phyloP scores from a whole-genome alignment of 129 eudicot genomes.

The Deinandra increscens region DNA sequence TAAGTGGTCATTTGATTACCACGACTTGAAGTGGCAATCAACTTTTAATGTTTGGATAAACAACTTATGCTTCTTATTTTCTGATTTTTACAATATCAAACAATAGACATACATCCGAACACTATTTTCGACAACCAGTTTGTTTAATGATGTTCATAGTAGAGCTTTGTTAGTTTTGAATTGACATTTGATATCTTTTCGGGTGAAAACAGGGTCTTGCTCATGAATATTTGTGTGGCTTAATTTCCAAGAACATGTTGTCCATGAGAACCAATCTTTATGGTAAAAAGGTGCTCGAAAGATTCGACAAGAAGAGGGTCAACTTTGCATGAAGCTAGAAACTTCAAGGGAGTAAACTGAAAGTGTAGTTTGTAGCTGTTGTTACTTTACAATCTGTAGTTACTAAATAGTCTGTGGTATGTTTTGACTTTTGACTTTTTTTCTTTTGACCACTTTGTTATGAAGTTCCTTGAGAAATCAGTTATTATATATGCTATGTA shows the following conservation, averaged over 20 bases:
- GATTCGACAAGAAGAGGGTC: conserved; percentile 46
- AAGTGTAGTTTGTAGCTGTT: conserved; percentile 27
- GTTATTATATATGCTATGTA: conserved; percentile 1
- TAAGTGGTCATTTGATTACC: not conserved
- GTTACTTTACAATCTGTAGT: conserved; percentile 24
- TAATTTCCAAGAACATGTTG: conserved; percentile 36
- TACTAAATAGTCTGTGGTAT: conserved; percentile 20
- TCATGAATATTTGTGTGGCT: conserved; percentile 26
- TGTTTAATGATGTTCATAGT: not conserved
- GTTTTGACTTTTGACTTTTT: conserved; percentile 1
- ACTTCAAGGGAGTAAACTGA: conserved; percentile 12
- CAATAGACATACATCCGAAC: not conserved
- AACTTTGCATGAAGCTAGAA: conserved; percentile 21
- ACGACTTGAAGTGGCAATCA: too few species aligned
- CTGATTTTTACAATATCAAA: not conserved
- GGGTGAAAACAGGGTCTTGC: conserved; percentile 45
- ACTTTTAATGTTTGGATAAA: conserved; percentile 2
- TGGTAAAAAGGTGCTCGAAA: conserved; percentile 58
- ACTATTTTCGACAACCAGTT: not conserved
- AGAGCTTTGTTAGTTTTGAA: not conserved
- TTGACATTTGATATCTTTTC: not conserved
- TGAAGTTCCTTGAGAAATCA: conserved; percentile 1
- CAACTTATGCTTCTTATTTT: not conserved
- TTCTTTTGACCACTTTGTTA: conserved; percentile 18
- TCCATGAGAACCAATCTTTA: conserved; percentile 53